Conservation (phyloP, 371 early-diverging fungal genomes). For the Mucor circinelloides region DNA sequence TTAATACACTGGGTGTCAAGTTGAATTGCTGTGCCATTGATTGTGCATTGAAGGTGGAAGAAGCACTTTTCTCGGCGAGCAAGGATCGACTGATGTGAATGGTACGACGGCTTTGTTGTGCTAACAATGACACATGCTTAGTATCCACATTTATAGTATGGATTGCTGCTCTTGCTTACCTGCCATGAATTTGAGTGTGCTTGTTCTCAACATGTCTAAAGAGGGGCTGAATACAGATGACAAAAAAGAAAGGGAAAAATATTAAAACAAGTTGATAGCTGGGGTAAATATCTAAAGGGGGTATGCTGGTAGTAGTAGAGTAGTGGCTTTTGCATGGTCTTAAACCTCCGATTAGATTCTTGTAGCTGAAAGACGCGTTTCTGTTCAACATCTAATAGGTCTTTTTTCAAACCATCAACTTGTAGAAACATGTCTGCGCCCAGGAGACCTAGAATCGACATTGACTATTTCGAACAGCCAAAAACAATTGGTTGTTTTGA, state of each 20-base stretch:
- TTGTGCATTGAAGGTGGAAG: slow-evolving; percentile 21
- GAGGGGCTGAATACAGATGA: neutral
- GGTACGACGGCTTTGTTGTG: slow-evolving; percentile 20
- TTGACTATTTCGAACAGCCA: slow-evolving; percentile 52
- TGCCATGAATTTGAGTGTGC: slow-evolving; percentile 4
- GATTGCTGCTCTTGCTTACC: neutral
- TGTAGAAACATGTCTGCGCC: slow-evolving; percentile 20
- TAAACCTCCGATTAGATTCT: slow-evolving; percentile 4
- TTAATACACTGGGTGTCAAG: slow-evolving; percentile 22
- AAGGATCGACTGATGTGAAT: slow-evolving; percentile 19
- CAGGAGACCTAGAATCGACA: slow-evolving; percentile 40
- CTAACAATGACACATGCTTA: neutral
- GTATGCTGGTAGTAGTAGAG: neutral
- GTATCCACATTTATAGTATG: neutral
- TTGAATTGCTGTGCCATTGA: slow-evolving; percentile 18
- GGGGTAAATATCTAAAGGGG: slow-evolving; percentile 3
- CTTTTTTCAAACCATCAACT: neutral
- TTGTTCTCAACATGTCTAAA: neutral
- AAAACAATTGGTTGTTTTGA: slow-evolving; percentile 59
- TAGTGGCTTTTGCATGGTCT: slow-evolving; percentile 9
- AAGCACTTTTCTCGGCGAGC: slow-evolving; percentile 14
- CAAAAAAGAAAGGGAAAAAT: neutral
- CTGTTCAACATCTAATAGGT: neutral
- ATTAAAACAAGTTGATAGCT: neutral
- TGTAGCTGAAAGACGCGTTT: slow-evolving; percentile 1